A percentile compares a stretch with the other conserved stretches of the same genome.
Evolutionary conservation across 805 yeast species (phyloP).

Genomic region (Candida stauntonica): DNA sequence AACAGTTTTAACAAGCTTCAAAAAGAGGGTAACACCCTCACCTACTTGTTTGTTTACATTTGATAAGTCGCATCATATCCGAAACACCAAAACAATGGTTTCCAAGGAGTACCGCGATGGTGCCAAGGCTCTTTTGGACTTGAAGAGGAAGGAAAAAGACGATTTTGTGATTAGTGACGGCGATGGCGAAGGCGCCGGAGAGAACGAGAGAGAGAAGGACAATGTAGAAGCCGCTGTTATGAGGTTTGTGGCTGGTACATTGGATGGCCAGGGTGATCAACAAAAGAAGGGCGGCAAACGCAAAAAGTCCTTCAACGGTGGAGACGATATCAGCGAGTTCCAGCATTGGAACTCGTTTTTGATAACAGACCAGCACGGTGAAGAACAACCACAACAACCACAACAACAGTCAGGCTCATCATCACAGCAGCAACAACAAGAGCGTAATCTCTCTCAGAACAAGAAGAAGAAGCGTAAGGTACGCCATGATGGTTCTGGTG

Average conservation of each 20-base stretch:
- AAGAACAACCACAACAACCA: too few species aligned
- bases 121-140: slow-evolving; percentile 23
- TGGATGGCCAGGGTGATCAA: slow-evolving; percentile 28
- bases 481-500: too few species aligned
- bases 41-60: not conserved
- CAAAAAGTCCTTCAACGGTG: slow-evolving; percentile 19
- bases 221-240: slow-evolving; percentile 79
- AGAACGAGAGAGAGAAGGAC: slow-evolving; percentile 2
- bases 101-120: slow-evolving; percentile 24
- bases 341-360: slow-evolving; percentile 29
- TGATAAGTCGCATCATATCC: not conserved
- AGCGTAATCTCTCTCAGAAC: slow-evolving; percentile 2
- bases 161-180: slow-evolving; percentile 2
- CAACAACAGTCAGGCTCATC: too few species aligned
- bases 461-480: slow-evolving; percentile 13
- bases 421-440: too few species aligned
- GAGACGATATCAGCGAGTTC: slow-evolving; percentile 25
- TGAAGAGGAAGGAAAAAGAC: slow-evolving; percentile 22
- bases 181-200: not conserved
- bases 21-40: not conserved
- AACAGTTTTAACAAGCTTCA: not conserved
- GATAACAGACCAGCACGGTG: too few species aligned
- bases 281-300: slow-evolving; percentile 12
- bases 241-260: slow-evolving; percentile 63
- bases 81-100: slow-evolving; percentile 3